phyloP scores from a whole-genome alignment of 805 yeast genomes.

The Barnettozyma pratensis region DNA sequence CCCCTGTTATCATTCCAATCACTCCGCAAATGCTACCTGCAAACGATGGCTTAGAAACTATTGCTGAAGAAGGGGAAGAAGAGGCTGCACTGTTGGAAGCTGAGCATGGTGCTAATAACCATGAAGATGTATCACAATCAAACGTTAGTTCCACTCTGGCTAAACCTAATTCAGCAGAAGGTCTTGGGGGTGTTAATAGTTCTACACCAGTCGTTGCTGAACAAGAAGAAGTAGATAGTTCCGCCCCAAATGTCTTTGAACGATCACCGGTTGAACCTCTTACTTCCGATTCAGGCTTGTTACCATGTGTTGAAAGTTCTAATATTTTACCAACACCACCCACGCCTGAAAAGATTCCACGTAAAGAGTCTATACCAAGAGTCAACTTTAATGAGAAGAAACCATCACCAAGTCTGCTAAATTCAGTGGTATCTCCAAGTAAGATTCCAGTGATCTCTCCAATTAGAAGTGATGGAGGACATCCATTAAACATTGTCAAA shows the following conservation, averaged over 20 bases:
- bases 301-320: neutral
- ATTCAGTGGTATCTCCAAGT: neutral
- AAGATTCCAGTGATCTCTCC: constrained; percentile 1
- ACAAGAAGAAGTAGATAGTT: too few relatives aligned
- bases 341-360: constrained; percentile 1
- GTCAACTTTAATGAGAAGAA: constrained; percentile 4
- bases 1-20: too few relatives aligned
- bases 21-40: too few relatives aligned
- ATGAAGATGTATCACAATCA: too few relatives aligned
- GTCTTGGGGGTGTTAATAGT: too few relatives aligned
- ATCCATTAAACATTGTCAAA: neutral
- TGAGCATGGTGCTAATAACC: too few relatives aligned
- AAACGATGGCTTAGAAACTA: neutral
- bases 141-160: too few relatives aligned
- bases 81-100: neutral
- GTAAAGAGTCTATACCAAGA: constrained; percentile 7
- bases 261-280: too few relatives aligned
- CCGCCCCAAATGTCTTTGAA: too few relatives aligned
- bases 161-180: too few relatives aligned
- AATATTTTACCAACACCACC: neutral
- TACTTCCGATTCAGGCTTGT: neutral
- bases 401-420: neutral
- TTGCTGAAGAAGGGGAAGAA: constrained; percentile 1
- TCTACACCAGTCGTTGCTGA: too few relatives aligned
- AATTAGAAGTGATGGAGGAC: neutral